These are phyloP conservation scores for Aspergillus viridinutans DNA, from an alignment of 2,329 filamentous ascomycete genomes.

Conservation along the genomic window DNA sequence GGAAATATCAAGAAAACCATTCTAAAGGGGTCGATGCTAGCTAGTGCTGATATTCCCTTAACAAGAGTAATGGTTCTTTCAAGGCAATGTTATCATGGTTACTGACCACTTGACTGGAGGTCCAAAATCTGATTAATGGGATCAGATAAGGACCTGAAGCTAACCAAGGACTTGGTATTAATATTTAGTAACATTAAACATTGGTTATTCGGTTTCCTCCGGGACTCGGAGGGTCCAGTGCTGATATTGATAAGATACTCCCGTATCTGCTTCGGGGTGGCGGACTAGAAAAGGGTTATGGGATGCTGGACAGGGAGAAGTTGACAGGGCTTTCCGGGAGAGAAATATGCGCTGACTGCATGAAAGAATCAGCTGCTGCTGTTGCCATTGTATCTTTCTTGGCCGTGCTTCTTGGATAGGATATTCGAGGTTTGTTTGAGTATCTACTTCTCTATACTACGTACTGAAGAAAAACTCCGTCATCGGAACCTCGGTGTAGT, in stretches of 20 bases:
- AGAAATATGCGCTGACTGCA: not conserved
- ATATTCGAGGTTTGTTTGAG: not conserved
- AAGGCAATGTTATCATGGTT: not conserved
- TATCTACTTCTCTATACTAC: not conserved
- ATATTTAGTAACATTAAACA: no score
- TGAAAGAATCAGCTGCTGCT: not conserved
- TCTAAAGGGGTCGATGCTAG: no score
- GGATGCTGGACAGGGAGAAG: not conserved
- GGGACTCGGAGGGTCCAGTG: not conserved
- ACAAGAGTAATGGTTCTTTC: not conserved
- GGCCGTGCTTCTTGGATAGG: not conserved
- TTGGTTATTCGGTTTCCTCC: not conserved
- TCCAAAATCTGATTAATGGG: not conserved
- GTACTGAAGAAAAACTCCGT: not conserved
- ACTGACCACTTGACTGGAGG: not conserved
- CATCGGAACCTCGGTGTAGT: not conserved
- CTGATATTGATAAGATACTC: not conserved
- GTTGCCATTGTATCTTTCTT: not conserved
- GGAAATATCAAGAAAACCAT: no score
- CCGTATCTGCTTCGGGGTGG: not conserved
- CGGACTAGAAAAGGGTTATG: not conserved
- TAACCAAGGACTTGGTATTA: not conserved
- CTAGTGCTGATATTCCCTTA: no score
- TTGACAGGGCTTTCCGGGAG: not conserved
- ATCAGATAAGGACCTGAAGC: conserved; percentile 5